Base-by-base conservation (phyloP, 2,329 filamentous ascomycete genomes). In the Fusarium sp. region DNA sequence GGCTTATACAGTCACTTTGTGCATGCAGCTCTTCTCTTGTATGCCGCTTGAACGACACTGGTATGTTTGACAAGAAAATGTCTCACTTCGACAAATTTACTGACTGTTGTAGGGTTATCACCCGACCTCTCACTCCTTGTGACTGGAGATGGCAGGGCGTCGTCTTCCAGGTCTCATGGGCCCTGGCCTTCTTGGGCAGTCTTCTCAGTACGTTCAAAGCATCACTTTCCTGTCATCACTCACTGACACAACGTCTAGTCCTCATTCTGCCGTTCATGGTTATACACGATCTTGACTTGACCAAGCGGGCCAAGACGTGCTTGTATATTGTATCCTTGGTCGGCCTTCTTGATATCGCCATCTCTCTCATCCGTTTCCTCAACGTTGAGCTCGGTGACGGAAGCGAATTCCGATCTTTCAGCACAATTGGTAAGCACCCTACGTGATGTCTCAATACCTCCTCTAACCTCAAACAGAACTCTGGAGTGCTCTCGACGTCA, bases 401-500 rank as follows among this genome's bases (percentile, higher is more conserved):
- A 9, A 50, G 54, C 14, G 60, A 57, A 21, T 70, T 72, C 25
- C 52, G 54, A 19, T 69, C 68, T 2, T 56, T 46, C n/a, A 48
- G 26, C 4, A 56, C 42, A 3, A 48, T 28, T 25, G 60, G 60
- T 63, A 43, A 30, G 48, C 41, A 31, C 4, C 4, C 10, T 18
- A 8, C 8, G 4, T 14, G n/a, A 23, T 11, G 4, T 34, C 8
- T 12, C n/a, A 23, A 37, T n/a, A n/a, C 31, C 3, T 7, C 3
- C 7, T 4, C 54, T 44, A 34, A 54, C 13, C 18, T 7, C 13
- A 18, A 41, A 39, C 14, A 72, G 69, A 72, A 26, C 31, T 72
- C 3, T 72, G 69, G 66, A 70, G 62, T 19, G 54, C 65, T 7
- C 66, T 72, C 7, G 69, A 72, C 4, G 69, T 57, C 10, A 67